phyloP scores from a whole-genome alignment of 2,329 filamentous ascomycete species.

The Colletotrichum truncatum region DNA sequence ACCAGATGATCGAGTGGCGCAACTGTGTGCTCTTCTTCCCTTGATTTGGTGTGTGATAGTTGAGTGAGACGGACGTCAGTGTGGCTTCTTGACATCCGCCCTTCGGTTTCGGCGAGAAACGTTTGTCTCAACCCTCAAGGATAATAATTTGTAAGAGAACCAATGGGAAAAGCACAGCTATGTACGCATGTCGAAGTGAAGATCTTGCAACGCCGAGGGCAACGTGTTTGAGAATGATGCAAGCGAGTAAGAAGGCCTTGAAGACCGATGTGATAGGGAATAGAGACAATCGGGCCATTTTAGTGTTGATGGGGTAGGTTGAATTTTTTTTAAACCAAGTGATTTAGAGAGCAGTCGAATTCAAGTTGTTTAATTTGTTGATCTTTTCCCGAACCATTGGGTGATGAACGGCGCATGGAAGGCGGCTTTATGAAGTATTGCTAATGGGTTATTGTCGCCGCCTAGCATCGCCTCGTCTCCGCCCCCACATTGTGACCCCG shows the following conservation, averaged over 20 bases:
- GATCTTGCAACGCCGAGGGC: constrained; percentile 11
- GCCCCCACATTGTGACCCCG: background rate
- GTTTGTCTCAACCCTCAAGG: constrained; percentile 18
- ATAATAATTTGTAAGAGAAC: constrained; percentile 22
- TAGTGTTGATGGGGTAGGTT: background rate
- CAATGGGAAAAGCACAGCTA: constrained; percentile 20
- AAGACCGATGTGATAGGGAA: constrained; percentile 20
- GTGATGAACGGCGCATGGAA: too few relatives aligned
- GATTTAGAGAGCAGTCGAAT: too few relatives aligned
- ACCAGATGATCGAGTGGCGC: background rate
- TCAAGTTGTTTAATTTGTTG: too few relatives aligned
- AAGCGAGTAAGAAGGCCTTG: constrained; percentile 11
- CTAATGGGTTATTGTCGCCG: background rate
- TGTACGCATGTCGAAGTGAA: constrained; percentile 5
- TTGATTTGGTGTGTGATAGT: background rate
- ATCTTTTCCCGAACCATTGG: too few relatives aligned
- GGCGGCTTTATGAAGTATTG: background rate
- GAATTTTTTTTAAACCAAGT: too few relatives aligned
- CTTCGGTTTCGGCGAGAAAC: background rate
- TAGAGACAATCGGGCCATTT: constrained; percentile 8
- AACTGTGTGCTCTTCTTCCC: background rate
- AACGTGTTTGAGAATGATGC: constrained; percentile 28
- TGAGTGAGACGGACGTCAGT: background rate
- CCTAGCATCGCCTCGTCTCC: constrained; percentile 6
- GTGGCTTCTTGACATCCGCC: background rate